Percentiles rank a stretch among this genome's conserved stretches.
Conservation (phyloP, 2,329 filamentous ascomycete species). For the Ophiosphaerella narmari region DNA sequence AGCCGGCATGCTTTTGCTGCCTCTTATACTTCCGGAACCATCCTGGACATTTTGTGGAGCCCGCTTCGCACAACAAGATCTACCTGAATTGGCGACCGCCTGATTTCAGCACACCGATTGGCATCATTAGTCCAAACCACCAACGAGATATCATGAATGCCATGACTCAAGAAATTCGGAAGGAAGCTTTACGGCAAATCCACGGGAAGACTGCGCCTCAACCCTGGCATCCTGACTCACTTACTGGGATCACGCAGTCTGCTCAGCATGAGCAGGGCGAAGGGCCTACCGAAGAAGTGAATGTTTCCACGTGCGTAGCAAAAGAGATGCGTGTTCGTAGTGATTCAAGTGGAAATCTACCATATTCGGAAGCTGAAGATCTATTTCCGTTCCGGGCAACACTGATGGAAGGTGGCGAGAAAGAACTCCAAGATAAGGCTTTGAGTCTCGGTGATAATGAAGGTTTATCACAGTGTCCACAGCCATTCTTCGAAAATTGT, state of each 20-base stretch:
- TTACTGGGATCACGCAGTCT: constrained; percentile 10
- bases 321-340: no score
- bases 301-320: no score
- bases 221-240: constrained; percentile 12
- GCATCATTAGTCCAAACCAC: not conserved
- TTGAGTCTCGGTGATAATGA: no score
- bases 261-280: not conserved
- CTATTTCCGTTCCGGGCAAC: no score
- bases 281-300: not conserved
- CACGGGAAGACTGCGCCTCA: constrained; percentile 8
- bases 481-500: no score
- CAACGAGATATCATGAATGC: constrained; percentile 16
- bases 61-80: constrained; percentile 46
- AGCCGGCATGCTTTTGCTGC: constrained; percentile 58
- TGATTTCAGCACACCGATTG: constrained; percentile 1
- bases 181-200: constrained; percentile 17
- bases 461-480: no score
- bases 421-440: no score
- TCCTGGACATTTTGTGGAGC: constrained; percentile 27
- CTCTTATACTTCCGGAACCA: constrained; percentile 52
- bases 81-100: constrained; percentile 51
- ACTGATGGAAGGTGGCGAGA: no score
- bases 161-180: constrained; percentile 15
- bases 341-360: no score
- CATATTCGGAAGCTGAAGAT: no score